Base-by-base conservation (phyloP, 2,329 filamentous ascomycete genomes). In the Sarocladiaceae sp. region DNA sequence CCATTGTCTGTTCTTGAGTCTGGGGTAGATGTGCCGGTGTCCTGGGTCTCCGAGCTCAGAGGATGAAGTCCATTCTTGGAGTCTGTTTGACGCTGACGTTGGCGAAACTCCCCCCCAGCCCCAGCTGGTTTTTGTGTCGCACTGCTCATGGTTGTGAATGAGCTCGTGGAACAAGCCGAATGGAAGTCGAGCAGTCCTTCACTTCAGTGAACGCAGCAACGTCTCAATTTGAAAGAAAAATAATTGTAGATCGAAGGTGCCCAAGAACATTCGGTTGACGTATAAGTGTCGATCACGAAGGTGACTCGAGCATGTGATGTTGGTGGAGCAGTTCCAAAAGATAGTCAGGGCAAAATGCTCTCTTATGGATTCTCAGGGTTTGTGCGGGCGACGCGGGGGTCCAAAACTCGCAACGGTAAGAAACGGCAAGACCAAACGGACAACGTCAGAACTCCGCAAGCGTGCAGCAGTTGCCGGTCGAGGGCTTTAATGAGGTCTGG, bases 1-100 rank as follows among this genome's bases (percentile, higher is more conserved):
- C 57, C 55, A 36, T 57, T 55, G 55, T 50, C 37, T 36, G 52
- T 26, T 35, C 50, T 53, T 44, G 39, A 46, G 12, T 46, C 33
- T 17, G 39, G 18, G 29, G 51, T 52, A 52, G 58, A 47, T 51
- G 49, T 26, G 1, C 56, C 39, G 53, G 33, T 46, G 57, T 53
- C 46, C 52, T 46, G 18, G 36, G 55, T 51, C 53, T 54, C 53
- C 53, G 22, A 25, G 46, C 2, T 25, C 37, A 28, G 23, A n/a
- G 50, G 25, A 47, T 20, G 13, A 20, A 37, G 11, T 4, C 5
- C 3, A 50, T 23, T 37, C 11, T 25, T 13, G 3, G 18, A 20
- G 5, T 28, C 31, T 15, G 29, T 25, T 22, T 50, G 47, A 13
- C 36, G 53, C 35, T 54, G 55, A 25, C 55, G 55, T 17, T 56